These are phyloP conservation scores for Phytophthora melonis DNA, from an alignment of 352 stramenopile genomes.

Conservation along the genomic window DNA sequence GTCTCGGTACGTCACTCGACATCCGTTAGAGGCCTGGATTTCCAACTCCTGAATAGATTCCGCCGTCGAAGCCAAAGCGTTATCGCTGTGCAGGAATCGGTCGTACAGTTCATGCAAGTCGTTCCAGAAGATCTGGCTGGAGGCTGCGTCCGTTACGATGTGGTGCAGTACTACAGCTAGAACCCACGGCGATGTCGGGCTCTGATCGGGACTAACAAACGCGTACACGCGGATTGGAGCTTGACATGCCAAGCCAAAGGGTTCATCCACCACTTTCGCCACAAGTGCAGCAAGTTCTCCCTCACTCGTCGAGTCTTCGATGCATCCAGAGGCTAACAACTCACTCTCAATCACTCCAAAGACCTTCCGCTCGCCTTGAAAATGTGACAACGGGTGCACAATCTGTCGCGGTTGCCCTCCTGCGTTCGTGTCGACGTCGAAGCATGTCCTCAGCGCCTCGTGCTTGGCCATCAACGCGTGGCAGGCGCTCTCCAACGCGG, in stretches of 20 bases:
- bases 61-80: background rate
- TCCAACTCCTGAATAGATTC: conserved; percentile 16
- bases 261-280: conserved; percentile 17
- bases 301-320: background rate
- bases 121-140: conserved; percentile 55
- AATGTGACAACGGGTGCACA: conserved; percentile 32
- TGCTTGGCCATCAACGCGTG: conserved; percentile 50
- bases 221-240: conserved; percentile 53
- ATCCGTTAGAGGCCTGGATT: background rate
- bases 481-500: conserved; percentile 36
- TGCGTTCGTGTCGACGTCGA: conserved; percentile 31
- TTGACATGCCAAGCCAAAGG: conserved; percentile 52
- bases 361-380: conserved; percentile 17
- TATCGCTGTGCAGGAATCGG: conserved; percentile 2
- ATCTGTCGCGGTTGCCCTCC: conserved; percentile 46
- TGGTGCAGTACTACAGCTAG: conserved; percentile 60
- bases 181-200: conserved; percentile 29
- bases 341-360: conserved; percentile 11
- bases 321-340: background rate
- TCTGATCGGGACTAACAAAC: conserved; percentile 11
- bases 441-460: conserved; percentile 58
- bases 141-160: conserved; percentile 63
- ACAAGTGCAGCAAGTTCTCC: conserved; percentile 36
- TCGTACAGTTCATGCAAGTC: conserved; percentile 47
- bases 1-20: conserved; percentile 51